Conservation (phyloP, 2,329 filamentous ascomycete species). For the Biscogniauxia mediterranea region DNA sequence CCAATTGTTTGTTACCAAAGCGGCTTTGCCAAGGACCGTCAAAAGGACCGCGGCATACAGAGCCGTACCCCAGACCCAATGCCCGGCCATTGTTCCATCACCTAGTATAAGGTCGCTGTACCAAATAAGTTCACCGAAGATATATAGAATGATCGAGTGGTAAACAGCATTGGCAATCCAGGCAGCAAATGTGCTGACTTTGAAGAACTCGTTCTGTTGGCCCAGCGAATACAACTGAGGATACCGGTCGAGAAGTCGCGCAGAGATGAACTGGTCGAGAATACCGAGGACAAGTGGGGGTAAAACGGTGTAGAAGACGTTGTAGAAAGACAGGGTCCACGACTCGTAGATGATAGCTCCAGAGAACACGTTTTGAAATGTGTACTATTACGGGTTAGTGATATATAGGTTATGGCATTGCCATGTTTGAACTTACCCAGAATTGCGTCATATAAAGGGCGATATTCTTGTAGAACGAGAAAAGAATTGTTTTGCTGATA, state of each 20-base stretch:
- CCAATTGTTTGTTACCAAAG: conserved; percentile 95
- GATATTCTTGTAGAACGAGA: conserved; percentile 99
- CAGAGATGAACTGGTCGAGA: conserved; percentile 96
- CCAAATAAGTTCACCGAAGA: conserved; percentile 79
- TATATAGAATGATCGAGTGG: conserved; percentile 91
- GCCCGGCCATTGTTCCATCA: conserved; percentile 80
- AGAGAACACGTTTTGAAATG: conserved; percentile 97
- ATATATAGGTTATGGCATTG: conserved; percentile 15
- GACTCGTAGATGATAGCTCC: conserved; percentile 98
- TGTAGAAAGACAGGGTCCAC: conserved; percentile 99
- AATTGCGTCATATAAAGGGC: conserved; percentile 99
- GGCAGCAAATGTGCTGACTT: conserved; percentile 83
- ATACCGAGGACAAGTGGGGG: conserved; percentile 94
- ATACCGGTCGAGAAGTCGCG: conserved; percentile 88
- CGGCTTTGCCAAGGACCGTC: conserved; percentile 92
- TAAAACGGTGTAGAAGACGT: conserved; percentile 94
- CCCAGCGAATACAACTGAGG: conserved; percentile 93
- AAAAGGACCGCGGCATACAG: conserved; percentile 91
- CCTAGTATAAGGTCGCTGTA: conserved; percentile 72
- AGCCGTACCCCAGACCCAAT: conserved; percentile 98
- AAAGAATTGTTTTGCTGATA: conserved; percentile 93
- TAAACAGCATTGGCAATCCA: conserved; percentile 96
- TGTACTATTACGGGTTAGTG: conserved; percentile 60
- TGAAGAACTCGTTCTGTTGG: conserved; percentile 92
- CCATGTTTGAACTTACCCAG: conserved; percentile 66